A percentile compares a stretch with the other conserved stretches of the same genome.
Conservation (phyloP, 495 filamentous ascomycete genomes). For the Friedmanniomyces endolithicus region DNA sequence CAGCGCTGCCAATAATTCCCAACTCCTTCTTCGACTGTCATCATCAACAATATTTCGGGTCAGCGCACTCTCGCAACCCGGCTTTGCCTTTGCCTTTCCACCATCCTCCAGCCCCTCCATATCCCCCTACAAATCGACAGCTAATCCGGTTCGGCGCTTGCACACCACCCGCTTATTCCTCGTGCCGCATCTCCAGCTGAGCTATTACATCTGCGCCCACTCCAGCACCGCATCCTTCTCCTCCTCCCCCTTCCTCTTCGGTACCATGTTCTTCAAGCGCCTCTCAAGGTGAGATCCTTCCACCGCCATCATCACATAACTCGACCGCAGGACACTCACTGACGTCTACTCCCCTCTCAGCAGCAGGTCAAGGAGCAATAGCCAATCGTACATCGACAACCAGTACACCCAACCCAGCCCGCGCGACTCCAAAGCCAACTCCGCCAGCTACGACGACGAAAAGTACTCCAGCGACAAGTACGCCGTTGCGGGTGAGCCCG, state of each 20-base stretch:
- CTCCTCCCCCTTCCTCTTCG: constrained; percentile 11
- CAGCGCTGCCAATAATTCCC: too few relatives aligned
- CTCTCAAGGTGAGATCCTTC: constrained; percentile 7
- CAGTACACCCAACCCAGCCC: constrained; percentile 13
- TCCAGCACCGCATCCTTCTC: constrained; percentile 4
- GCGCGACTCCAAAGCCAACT: constrained; percentile 17
- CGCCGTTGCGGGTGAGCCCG: neutral
- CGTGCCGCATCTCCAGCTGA: neutral
- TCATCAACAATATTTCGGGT: too few relatives aligned
- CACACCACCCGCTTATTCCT: constrained; percentile 8
- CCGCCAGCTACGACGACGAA: constrained; percentile 16
- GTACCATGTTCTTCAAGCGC: constrained; percentile 29
- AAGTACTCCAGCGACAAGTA: constrained; percentile 9
- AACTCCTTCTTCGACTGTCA: too few relatives aligned
- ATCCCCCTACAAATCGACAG: neutral
- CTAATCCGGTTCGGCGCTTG: neutral
- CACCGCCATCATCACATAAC: neutral
- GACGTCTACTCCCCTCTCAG: neutral
- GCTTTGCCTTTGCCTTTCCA: neutral
- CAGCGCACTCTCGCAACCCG: neutral
- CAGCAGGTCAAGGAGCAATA: constrained; percentile 18
- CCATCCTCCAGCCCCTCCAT: neutral
- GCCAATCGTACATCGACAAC: constrained; percentile 26
- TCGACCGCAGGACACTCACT: neutral
- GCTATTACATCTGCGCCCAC: neutral